Evolutionary conservation across 805 yeast species (phyloP).

Genomic region (Ogataea nitratoaversa): DNA sequence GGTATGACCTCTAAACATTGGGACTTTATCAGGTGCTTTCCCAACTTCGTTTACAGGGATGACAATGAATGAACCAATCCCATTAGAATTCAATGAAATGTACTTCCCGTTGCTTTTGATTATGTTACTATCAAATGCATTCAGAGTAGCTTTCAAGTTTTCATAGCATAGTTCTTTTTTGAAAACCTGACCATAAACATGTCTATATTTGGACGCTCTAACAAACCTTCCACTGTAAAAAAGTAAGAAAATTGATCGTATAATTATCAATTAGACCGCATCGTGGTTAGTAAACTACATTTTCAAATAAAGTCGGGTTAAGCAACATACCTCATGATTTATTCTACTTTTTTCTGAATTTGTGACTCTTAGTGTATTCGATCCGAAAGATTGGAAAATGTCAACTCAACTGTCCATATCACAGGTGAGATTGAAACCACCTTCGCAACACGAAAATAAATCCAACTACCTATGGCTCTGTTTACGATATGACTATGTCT

Average conservation of each 20-base stretch:
- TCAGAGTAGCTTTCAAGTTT: slow-evolving; percentile 73
- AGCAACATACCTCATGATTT: no score
- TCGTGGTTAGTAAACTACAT: no score
- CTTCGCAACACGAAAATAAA: no score
- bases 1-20: slow-evolving; percentile 92
- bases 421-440: no score
- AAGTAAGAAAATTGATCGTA: neutral
- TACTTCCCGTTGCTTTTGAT: slow-evolving; percentile 84
- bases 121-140: slow-evolving; percentile 95
- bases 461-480: no score
- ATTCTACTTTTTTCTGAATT: no score
- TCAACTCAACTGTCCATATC: no score
- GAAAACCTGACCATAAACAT: slow-evolving; percentile 87
- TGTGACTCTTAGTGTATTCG: no score
- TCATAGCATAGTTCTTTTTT: slow-evolving; percentile 70
- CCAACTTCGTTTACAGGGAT: slow-evolving; percentile 85
- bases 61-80: slow-evolving; percentile 97
- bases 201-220: slow-evolving; percentile 95
- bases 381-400: no score
- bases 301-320: no score
- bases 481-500: no score
- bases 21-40: slow-evolving; percentile 88
- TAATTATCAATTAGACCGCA: neutral
- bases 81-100: slow-evolving; percentile 81
- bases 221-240: slow-evolving; percentile 72